Percentiles rank a stretch among this genome's conserved stretches.
Evolutionary conservation across 495 filamentous ascomycete species (phyloP).

Genomic region (Penicillium antarcticum): DNA sequence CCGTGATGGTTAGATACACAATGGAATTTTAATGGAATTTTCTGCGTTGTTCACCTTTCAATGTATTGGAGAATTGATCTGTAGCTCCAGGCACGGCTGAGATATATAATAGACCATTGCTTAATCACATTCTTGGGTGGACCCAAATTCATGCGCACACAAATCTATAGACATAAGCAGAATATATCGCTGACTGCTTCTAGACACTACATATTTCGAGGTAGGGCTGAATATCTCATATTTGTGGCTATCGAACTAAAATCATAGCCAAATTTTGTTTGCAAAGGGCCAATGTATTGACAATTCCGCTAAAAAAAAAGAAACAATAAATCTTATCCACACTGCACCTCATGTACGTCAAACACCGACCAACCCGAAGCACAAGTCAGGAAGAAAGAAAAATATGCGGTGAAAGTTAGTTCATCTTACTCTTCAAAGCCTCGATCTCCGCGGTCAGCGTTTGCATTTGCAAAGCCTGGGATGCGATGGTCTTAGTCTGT

Average conservation of each 20-base stretch:
- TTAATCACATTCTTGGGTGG: no score
- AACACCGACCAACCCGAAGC: slow-evolving; percentile 2
- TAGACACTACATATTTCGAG: no score
- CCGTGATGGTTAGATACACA: background rate
- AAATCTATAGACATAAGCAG: no score
- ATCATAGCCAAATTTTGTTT: slow-evolving; percentile 3
- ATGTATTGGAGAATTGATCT: no score
- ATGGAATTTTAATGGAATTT: background rate
- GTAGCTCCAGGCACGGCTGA: no score
- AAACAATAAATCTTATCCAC: slow-evolving; percentile 22
- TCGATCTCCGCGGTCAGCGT: slow-evolving; percentile 44
- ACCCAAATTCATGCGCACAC: no score
- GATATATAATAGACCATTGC: no score
- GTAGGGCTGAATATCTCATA: no score
- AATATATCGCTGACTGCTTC: no score
- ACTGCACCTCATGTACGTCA: slow-evolving; percentile 14
- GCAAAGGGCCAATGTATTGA: slow-evolving; percentile 23
- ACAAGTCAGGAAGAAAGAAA: background rate
- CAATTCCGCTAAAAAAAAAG: slow-evolving; percentile 24
- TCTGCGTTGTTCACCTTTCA: no score
- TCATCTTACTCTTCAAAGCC: slow-evolving; percentile 43
- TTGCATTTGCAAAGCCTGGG: slow-evolving; percentile 44
- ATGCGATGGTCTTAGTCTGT: slow-evolving; percentile 44
- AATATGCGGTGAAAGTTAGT: slow-evolving; percentile 14
- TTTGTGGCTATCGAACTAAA: background rate